Evolutionary conservation across 148 eudicot genomes (phyloP), one percentile per base, ranked within the genome.

Genomic region (Oxyria digyna): DNA sequence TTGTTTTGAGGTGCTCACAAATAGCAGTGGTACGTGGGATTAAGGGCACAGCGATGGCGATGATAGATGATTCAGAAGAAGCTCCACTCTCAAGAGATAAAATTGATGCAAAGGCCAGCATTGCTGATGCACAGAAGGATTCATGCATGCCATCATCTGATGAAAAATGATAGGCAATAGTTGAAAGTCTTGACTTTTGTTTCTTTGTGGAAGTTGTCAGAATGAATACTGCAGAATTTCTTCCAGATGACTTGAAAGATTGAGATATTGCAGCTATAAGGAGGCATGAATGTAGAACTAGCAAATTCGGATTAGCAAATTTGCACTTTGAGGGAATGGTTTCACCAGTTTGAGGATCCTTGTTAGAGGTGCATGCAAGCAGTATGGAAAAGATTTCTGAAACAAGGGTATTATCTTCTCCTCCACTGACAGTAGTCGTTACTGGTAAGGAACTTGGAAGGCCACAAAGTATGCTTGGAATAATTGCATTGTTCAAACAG

Each of bases 21-120:
- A 91, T 87, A 29, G 97, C 84, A 55, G 86, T 81, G 54, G 89
- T 88, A 43, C 96, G 81, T 46, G 97, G 93, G 62, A 91, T 83
- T 77, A 88, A 79, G 74, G 97, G 91, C 77, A 91, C 78, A 59
- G 96, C 93, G 69, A 82, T 81, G 59, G 88, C 96, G 40, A 83
- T 57, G 40, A 88, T 74, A 55, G 95, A 73, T 67, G 82, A 81
- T 27, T 83, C 87, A 31, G 69, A 70, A 43, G 82, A 74, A 52
- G 75, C 68, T 64, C 87, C 88, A 72, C 55, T 72, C 73, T 88
- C 99, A 64, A 95, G 96, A 67, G 86, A 83, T 59, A 88, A 69
- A 68, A 91, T 91, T 38, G 97, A 91, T 38, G 96, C 89, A 73
- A 88, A 84, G 67, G 99, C 99, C 59, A 91, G 81, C 96, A 95